Conservation (phyloP, 2,329 filamentous ascomycete species). For the Epichloe hybrida region DNA sequence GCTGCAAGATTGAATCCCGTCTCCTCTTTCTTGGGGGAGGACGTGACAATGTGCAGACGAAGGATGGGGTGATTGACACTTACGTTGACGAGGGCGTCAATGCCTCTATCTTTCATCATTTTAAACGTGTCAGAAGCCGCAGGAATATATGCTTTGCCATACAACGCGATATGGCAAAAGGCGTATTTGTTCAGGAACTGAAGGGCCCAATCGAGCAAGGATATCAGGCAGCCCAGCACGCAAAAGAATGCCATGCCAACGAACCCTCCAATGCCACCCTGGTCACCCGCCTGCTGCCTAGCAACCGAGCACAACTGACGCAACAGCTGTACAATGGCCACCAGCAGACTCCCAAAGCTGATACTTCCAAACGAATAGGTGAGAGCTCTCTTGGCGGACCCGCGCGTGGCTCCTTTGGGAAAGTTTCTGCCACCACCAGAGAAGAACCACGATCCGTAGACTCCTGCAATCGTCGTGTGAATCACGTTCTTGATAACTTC, state of each 20-base stretch:
- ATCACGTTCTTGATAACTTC: conserved; percentile 92
- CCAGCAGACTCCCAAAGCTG: conserved; percentile 68
- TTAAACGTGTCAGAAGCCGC: conserved; percentile 83
- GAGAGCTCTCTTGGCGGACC: conserved; percentile 66
- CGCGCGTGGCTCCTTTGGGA: conserved; percentile 66
- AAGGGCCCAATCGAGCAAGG: conserved; percentile 63
- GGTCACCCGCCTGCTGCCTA: conserved; percentile 44
- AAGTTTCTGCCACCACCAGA: conserved; percentile 42
- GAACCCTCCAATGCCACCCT: conserved; percentile 62
- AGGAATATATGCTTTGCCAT: conserved; percentile 75
- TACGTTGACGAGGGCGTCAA: conserved; percentile 74
- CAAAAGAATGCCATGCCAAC: conserved; percentile 56
- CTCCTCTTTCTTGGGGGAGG: too few relatives aligned
- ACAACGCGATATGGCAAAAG: conserved; percentile 84
- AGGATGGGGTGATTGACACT: conserved; percentile 5
- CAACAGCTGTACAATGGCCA: conserved; percentile 76
- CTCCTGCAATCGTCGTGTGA: conserved; percentile 73
- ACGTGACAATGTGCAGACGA: too few relatives aligned
- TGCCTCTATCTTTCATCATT: conserved; percentile 84
- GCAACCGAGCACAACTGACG: conserved; percentile 74
- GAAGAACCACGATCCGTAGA: conserved; percentile 93
- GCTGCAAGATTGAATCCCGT: too few relatives aligned
- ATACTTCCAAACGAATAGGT: conserved; percentile 93
- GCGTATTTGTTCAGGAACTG: conserved; percentile 86
- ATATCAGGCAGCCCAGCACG: conserved; percentile 61